Evolutionary conservation across 768 basidiomycete genomes (phyloP), one percentile per base, ranked within the genome.

Genomic region (Collybiopsis confluens): DNA sequence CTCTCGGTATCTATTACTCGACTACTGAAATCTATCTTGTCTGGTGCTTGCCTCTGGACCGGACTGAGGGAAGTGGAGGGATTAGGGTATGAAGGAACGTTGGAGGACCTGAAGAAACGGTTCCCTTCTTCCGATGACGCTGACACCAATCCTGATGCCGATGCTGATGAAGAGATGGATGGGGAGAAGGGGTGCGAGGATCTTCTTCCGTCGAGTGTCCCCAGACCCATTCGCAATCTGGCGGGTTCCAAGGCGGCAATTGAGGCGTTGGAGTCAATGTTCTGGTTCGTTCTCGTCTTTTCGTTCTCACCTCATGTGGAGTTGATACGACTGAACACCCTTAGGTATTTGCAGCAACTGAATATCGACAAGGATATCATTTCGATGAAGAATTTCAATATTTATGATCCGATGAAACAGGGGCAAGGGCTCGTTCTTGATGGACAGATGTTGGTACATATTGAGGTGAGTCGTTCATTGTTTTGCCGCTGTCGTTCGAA

Each of bases 311-410:
- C 10, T 27, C 26, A 40, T 49, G 46, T 33, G 15, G 52, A 16
- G n/a, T n/a, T n/a, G n/a, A n/a, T n/a, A n/a, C n/a, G n/a, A n/a
- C n/a, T n/a, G n/a, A n/a, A n/a, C n/a, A n/a, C n/a, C n/a, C n/a
- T n/a, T 52, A 86, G 87, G 83, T 93, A 93, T 65, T 80, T 98
- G 13, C 85, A 89, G 35, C 90, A 92, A 56, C 78, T 99, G 37
- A 98, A 98, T 64, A 92, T 98, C 58, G 96, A 95, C 72, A 90
- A 92, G 64, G 95, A 98, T 59, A 84, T 99, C 52, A 68, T 99
- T 62, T 90, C 86, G 52, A 94, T 97, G 88, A 89, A 85, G 72
- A 98, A 98, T 65, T 99, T 99, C 78, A 95, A 98, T 61, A 77
- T 97, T 36, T 97, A 96, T 64, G 93, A 98, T 68, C 97, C 97